A percentile compares a stretch with the other conserved stretches of the same genome.
Conservation (phyloP, 139 green algal genomes). For the Chlamydomonas eustigma region DNA sequence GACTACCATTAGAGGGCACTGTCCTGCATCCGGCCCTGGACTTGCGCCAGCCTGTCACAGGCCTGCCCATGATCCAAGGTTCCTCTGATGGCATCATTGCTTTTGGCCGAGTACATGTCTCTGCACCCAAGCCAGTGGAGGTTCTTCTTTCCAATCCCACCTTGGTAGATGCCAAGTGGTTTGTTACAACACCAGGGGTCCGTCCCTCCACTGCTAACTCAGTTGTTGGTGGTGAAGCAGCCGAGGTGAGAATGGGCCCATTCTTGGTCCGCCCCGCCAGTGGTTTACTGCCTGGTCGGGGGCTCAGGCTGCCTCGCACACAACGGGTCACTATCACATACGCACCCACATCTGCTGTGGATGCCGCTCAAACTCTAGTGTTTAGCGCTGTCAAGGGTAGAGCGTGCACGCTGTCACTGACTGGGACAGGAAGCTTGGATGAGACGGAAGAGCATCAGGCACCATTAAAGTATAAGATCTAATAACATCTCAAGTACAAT, state of each 20-base stretch:
- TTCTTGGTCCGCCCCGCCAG: conserved; percentile 27
- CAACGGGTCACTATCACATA: conserved; percentile 35
- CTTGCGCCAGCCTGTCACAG: conserved; percentile 15
- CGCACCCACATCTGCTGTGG: conserved; percentile 22
- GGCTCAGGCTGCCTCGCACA: conserved; percentile 24
- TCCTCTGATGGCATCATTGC: background rate
- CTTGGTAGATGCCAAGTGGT: conserved; percentile 38
- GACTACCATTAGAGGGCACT: conserved; percentile 21
- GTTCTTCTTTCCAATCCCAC: conserved; percentile 42
- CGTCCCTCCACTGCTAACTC: conserved; percentile 7
- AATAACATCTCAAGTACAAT: no score
- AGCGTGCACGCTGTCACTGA: conserved; percentile 20
- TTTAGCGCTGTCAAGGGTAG: conserved; percentile 30
- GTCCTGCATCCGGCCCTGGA: conserved; percentile 33
- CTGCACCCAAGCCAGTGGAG: conserved; percentile 26
- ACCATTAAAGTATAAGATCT: conserved; percentile 11
- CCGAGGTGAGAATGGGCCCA: conserved; percentile 32
- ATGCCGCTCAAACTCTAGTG: conserved; percentile 16
- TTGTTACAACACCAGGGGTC: conserved; percentile 16
- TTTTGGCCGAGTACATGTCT: conserved; percentile 36
- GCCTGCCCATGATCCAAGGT: background rate
- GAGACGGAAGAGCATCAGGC: conserved; percentile 41
- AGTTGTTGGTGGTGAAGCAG: background rate
- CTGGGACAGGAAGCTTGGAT: conserved; percentile 26
- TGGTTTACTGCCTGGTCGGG: conserved; percentile 30